Percentiles rank a stretch among this genome's conserved stretches.
Evolutionary conservation across 1,284 basidiomycete species (phyloP).

Genomic region (Cryptococcus sp.): DNA sequence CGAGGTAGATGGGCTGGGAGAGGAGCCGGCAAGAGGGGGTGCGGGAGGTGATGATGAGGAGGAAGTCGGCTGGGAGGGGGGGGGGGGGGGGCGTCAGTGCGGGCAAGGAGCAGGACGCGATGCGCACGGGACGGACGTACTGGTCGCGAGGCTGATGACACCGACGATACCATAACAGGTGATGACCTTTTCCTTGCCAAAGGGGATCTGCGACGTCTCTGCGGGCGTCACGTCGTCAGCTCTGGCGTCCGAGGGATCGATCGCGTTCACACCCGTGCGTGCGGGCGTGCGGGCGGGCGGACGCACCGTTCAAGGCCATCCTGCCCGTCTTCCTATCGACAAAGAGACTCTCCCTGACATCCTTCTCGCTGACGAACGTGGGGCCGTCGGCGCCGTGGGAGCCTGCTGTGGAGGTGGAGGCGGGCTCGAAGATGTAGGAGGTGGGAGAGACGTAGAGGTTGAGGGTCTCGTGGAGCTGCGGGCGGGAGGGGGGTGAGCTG

Average conservation of each 20-base stretch:
- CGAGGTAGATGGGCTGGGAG: constrained; percentile 80
- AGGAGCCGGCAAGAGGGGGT: constrained; percentile 75
- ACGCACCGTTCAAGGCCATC: constrained; percentile 50
- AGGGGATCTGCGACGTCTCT: constrained; percentile 43
- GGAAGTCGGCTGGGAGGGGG: constrained; percentile 71
- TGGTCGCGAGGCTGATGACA: constrained; percentile 76
- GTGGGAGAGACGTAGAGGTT: constrained; percentile 50
- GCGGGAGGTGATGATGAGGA: constrained; percentile 83
- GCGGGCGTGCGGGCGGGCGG: neutral
- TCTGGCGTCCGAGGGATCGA: neutral
- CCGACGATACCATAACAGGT: constrained; percentile 79
- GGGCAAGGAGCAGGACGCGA: constrained; percentile 58
- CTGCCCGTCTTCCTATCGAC: constrained; percentile 48
- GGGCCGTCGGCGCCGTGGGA: constrained; percentile 20
- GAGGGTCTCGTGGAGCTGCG: constrained; percentile 48
- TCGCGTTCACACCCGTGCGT: neutral
- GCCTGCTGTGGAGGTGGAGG: constrained; percentile 22
- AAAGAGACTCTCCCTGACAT: constrained; percentile 47
- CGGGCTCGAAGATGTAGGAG: constrained; percentile 49
- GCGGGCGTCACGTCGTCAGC: neutral
- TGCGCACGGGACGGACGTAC: constrained; percentile 75
- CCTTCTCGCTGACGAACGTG: constrained; percentile 39
- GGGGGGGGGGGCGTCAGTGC: too few species aligned
- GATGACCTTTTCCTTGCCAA: constrained; percentile 51
- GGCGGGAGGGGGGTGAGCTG: neutral